Percentiles rank a stretch among this genome's conserved stretches.
Evolutionary conservation across 139 green algal species (phyloP).

Genomic region (Coelastrella sp.): DNA sequence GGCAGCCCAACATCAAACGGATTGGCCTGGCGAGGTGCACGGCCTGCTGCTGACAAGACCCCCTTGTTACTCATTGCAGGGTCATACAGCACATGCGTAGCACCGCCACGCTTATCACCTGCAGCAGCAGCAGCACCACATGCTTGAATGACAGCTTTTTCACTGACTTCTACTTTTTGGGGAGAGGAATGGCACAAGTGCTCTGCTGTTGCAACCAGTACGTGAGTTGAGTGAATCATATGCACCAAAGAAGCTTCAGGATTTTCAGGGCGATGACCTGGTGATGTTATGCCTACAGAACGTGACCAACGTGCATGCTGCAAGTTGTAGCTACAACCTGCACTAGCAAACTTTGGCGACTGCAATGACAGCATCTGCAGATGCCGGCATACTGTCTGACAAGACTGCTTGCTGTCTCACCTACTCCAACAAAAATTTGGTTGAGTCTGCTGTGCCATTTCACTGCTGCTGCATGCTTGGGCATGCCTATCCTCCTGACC

Average conservation of each 20-base stretch:
- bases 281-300: too few species aligned
- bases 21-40: constrained; percentile 62
- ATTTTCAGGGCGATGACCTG: too few species aligned
- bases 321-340: too few species aligned
- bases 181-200: too few species aligned
- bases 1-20: constrained; percentile 76
- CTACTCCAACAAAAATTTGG: constrained; percentile 91
- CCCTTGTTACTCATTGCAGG: constrained; percentile 75
- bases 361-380: neutral
- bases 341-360: too few species aligned
- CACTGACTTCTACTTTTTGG: too few species aligned
- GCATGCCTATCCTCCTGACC: constrained; percentile 57
- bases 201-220: too few species aligned
- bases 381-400: neutral
- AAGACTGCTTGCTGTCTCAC: constrained; percentile 45
- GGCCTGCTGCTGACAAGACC: constrained; percentile 74
- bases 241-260: too few species aligned
- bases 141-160: too few species aligned
- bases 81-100: constrained; percentile 86
- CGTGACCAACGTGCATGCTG: too few species aligned
- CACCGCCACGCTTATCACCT: constrained; percentile 52
- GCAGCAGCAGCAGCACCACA: neutral
- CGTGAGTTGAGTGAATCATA: too few species aligned
- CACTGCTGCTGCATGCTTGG: constrained; percentile 64
- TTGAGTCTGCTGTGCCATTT: constrained; percentile 94